phyloP scores from a whole-genome alignment of 2,329 filamentous ascomycete species.

The Monosporascus ibericus region DNA sequence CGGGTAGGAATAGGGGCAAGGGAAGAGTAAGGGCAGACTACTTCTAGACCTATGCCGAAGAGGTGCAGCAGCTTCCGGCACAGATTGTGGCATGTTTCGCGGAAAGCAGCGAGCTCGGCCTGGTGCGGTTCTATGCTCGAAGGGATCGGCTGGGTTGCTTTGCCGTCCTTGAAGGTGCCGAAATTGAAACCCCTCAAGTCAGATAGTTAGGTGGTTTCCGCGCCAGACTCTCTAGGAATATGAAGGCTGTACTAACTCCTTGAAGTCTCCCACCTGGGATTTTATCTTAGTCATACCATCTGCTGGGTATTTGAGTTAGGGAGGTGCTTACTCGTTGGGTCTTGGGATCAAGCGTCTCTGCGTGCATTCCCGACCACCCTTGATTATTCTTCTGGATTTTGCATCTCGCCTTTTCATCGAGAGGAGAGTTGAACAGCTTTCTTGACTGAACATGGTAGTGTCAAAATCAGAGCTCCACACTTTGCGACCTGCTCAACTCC shows the following conservation, averaged over 20 bases:
- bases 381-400: conserved; percentile 75
- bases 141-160: conserved; percentile 73
- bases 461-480: neutral
- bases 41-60: conserved; percentile 70
- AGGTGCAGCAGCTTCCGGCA: conserved; percentile 68
- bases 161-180: conserved; percentile 63
- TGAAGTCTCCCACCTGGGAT: conserved; percentile 69
- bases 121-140: conserved; percentile 53
- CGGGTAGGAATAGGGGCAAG: neutral
- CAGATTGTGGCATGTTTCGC: conserved; percentile 63
- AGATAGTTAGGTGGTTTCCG: neutral
- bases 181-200: conserved; percentile 79
- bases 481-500: neutral
- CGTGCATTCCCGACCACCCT: conserved; percentile 84
- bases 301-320: neutral
- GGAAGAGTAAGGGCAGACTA: conserved; percentile 26
- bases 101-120: conserved; percentile 59
- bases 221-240: no score
- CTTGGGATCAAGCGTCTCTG: conserved; percentile 80
- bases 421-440: conserved; percentile 65
- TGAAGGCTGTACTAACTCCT: conserved; percentile 56
- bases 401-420: conserved; percentile 67
- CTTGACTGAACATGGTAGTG: conserved; percentile 46
- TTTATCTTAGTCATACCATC: conserved; percentile 1
- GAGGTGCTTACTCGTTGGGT: conserved; percentile 60